Conservation (phyloP, 176 grass and related monocot species). For the Raddia distichophylla region DNA sequence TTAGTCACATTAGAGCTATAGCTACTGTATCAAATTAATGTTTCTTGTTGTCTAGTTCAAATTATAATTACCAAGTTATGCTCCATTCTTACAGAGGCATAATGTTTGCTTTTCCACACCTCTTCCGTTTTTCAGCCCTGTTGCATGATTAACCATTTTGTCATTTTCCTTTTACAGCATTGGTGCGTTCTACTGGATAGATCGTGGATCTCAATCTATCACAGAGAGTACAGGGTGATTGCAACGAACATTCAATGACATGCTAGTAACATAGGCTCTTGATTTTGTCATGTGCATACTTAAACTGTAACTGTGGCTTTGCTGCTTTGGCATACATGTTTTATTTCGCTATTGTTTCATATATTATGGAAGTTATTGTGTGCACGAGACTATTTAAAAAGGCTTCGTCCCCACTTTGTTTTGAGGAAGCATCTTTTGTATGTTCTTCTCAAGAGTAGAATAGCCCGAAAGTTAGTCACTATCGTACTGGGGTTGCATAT, state of each 20-base stretch:
- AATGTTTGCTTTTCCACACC: not conserved
- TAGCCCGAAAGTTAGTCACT: not conserved
- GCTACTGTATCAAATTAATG: not conserved
- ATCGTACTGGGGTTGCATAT: not conserved
- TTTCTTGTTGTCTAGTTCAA: not conserved
- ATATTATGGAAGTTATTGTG: constrained; percentile 27
- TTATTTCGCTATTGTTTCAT: constrained; percentile 23
- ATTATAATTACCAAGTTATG: not conserved
- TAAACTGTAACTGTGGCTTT: not conserved
- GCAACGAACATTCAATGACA: constrained; percentile 9
- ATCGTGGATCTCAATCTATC: constrained; percentile 58
- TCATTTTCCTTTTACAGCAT: constrained; percentile 54
- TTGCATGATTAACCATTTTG: constrained; percentile 33
- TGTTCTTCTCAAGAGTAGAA: constrained; percentile 9
- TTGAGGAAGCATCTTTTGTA: not conserved
- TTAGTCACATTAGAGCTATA: constrained; percentile 14
- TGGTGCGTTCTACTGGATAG: constrained; percentile 84
- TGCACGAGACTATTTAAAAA: constrained; percentile 15
- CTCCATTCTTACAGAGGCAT: not conserved
- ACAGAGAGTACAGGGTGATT: constrained; percentile 63
- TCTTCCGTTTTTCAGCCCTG: constrained; percentile 21
- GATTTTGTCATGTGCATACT: constrained; percentile 17
- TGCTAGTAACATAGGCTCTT: constrained; percentile 24
- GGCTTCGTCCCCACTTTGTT: not conserved
- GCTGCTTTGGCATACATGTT: constrained; percentile 16